These are phyloP conservation scores for Cryphonectria naterciae DNA, from an alignment of 2,329 filamentous ascomycete species.

Conservation along the genomic window DNA sequence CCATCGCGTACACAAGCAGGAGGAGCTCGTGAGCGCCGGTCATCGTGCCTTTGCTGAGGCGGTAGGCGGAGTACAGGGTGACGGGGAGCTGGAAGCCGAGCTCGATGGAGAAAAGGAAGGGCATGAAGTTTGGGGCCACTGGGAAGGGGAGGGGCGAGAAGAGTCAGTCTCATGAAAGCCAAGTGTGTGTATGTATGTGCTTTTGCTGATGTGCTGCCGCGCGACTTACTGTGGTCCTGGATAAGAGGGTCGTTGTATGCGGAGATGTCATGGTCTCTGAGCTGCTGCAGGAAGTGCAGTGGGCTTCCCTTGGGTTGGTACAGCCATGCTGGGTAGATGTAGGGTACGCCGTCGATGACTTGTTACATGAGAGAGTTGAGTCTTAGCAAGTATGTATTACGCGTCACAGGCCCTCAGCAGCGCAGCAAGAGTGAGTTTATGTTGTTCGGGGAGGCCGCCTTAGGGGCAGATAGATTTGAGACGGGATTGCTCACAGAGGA, in stretches of 20 bases:
- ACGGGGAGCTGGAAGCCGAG: constrained; percentile 55
- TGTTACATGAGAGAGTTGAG: neutral
- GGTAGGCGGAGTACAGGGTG: constrained; percentile 50
- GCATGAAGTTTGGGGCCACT: constrained; percentile 53
- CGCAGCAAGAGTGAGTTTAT: neutral
- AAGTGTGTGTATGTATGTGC: neutral
- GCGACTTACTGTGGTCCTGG: constrained; percentile 33
- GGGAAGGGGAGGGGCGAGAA: no score
- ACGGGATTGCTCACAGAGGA: constrained; percentile 35
- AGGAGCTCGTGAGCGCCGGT: constrained; percentile 52
- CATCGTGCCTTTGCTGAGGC: constrained; percentile 41
- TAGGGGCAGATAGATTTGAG: no score
- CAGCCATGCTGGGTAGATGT: constrained; percentile 54
- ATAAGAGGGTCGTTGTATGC: constrained; percentile 60
- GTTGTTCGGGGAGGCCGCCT: neutral
- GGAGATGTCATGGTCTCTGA: constrained; percentile 52
- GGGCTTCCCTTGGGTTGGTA: constrained; percentile 48
- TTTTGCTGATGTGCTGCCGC: neutral
- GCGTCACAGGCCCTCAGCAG: neutral
- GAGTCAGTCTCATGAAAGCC: neutral
- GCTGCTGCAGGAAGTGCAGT: constrained; percentile 50
- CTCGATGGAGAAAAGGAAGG: constrained; percentile 55
- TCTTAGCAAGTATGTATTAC: neutral
- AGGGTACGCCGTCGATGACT: constrained; percentile 57
- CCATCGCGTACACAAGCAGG: constrained; percentile 54